Percentiles rank a stretch among this genome's conserved stretches.
These are phyloP conservation scores for Ajuga chamaepitys DNA, from an alignment of 257 asterid genomes.

Conservation along the genomic window DNA sequence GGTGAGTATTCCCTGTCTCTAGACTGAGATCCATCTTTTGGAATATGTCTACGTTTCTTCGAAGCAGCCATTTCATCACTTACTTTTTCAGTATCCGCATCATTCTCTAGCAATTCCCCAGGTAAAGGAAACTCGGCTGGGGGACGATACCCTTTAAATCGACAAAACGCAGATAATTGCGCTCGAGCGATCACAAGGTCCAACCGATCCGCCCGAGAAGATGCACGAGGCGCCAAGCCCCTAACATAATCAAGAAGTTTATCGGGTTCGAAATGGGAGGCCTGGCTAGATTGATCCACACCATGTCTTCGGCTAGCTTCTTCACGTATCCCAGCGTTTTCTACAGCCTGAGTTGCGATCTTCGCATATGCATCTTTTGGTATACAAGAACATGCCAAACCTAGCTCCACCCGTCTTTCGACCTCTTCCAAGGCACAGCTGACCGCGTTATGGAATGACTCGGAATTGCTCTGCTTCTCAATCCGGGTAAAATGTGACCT, in stretches of 20 bases:
- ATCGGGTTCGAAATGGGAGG: constrained; percentile 55
- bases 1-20: constrained; percentile 32
- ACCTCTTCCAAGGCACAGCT: constrained; percentile 76
- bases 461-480: constrained; percentile 77
- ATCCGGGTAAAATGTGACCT: constrained; percentile 60
- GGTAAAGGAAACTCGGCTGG: constrained; percentile 36
- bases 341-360: constrained; percentile 62
- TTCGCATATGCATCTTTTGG: constrained; percentile 38
- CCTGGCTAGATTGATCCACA: constrained; percentile 51
- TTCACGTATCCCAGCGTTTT: constrained; percentile 77
- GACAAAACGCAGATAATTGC: constrained; percentile 62
- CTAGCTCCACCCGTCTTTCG: constrained; percentile 69
- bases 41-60: constrained; percentile 36
- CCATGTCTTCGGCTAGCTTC: constrained; percentile 69
- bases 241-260: constrained; percentile 53
- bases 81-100: constrained; percentile 16
- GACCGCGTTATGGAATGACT: constrained; percentile 73
- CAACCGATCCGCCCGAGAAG: constrained; percentile 45
- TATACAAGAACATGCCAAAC: constrained; percentile 70
- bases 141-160: constrained; percentile 53
- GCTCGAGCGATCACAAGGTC: constrained; percentile 63
- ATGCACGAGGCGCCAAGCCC: constrained; percentile 50
- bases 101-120: constrained; percentile 46
- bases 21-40: constrained; percentile 39
- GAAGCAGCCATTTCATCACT: constrained; percentile 23